A percentile compares a stretch with the other conserved stretches of the same genome.
phyloP scores from a whole-genome alignment of 2,329 filamentous ascomycete genomes.

The Colletotrichum sp. region DNA sequence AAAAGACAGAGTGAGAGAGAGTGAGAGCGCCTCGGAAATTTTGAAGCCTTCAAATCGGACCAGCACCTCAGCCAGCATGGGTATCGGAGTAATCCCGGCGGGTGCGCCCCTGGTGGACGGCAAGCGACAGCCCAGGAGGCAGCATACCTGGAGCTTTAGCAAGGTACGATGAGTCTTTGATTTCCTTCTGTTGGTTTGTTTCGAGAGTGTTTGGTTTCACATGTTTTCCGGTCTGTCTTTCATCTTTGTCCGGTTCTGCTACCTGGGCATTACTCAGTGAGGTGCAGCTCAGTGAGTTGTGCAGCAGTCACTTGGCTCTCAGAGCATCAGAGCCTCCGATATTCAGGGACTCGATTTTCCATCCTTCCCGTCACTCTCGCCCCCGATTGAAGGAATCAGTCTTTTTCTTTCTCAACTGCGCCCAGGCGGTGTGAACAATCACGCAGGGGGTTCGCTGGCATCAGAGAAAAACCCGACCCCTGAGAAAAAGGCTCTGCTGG shows the following conservation, averaged over 20 bases:
- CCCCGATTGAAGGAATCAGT: not conserved
- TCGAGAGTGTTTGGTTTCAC: not conserved
- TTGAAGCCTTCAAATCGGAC: not conserved
- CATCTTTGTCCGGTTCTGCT: not conserved
- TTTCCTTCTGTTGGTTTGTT: not conserved
- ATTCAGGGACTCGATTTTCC: not conserved
- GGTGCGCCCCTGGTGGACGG: constrained; percentile 7
- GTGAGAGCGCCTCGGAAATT: not conserved
- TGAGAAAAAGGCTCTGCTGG: not conserved
- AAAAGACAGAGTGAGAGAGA: too few relatives aligned
- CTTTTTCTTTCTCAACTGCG: not conserved
- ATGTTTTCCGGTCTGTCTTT: not conserved
- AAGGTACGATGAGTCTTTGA: constrained; percentile 32
- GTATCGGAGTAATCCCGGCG: constrained; percentile 20
- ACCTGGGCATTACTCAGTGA: not conserved
- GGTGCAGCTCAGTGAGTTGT: not conserved
- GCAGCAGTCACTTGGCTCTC: not conserved
- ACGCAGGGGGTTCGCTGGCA: not conserved
- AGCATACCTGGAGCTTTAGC: constrained; percentile 48
- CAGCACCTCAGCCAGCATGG: not conserved
- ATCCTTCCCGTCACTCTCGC: not conserved
- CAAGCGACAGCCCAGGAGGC: constrained; percentile 28
- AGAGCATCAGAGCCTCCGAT: not conserved
- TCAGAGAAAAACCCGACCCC: not conserved
- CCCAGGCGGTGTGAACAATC: constrained; percentile 17